Evolutionary conservation across 2,329 filamentous ascomycete genomes (phyloP).

Genomic region (Botrytis medusae): DNA sequence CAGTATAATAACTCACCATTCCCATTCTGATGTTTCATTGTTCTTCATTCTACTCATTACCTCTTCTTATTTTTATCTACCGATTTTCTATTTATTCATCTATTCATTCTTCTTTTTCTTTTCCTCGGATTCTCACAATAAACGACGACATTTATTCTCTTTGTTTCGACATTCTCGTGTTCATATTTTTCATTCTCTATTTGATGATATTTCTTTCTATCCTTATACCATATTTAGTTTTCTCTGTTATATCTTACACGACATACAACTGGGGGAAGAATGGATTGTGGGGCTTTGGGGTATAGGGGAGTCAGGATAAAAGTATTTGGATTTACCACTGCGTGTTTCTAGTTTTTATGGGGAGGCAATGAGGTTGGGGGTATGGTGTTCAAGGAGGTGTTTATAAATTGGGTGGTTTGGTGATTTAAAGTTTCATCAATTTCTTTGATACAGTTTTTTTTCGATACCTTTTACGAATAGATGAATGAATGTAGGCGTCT

Average conservation of each 20-base stretch:
- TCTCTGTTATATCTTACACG: neutral
- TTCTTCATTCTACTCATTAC: neutral
- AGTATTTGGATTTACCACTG: neutral
- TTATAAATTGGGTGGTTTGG: neutral
- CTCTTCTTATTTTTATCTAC: neutral
- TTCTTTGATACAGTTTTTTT: neutral
- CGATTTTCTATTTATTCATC: neutral
- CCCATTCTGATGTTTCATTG: neutral
- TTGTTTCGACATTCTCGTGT: neutral
- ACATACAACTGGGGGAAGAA: neutral
- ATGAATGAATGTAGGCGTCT: neutral
- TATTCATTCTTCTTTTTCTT: too few relatives aligned
- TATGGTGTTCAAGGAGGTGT: neutral
- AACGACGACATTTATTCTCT: neutral
- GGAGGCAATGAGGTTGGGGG: neutral
- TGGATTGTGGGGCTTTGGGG: neutral
- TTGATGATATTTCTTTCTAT: neutral
- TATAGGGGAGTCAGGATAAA: neutral
- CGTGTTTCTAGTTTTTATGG: neutral
- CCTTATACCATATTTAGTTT: neutral
- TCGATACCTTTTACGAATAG: neutral
- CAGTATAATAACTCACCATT: neutral
- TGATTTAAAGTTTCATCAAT: neutral
- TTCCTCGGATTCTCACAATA: neutral
- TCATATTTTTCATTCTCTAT: neutral